Evolutionary conservation across 169 alveolate species (phyloP).

Genomic region (Plasmodium vivax): DNA sequence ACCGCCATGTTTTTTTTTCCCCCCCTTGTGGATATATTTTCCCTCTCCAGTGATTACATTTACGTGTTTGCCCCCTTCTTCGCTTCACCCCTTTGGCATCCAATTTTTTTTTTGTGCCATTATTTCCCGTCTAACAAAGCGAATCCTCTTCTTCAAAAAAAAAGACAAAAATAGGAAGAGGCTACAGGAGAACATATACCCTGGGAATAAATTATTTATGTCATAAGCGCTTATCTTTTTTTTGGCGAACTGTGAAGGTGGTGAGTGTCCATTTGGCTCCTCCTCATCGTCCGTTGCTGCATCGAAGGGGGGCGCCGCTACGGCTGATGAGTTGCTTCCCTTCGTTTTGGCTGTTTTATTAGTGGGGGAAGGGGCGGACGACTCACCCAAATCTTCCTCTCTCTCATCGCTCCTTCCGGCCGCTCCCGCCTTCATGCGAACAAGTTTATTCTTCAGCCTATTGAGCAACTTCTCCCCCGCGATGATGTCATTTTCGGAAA

Average conservation of each 20-base stretch:
- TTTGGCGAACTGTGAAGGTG: not conserved
- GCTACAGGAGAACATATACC: constrained; percentile 74
- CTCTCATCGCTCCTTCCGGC: not conserved
- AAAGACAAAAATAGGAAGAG: constrained; percentile 64
- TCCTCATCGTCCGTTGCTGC: not conserved
- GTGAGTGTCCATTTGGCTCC: not conserved
- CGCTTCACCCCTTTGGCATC: not conserved
- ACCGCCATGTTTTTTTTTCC: not conserved
- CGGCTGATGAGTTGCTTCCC: not conserved
- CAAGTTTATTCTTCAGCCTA: constrained; percentile 13
- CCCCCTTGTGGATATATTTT: not conserved
- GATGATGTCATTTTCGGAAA: constrained; percentile 32
- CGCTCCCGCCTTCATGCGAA: not conserved
- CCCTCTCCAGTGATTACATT: too few relatives aligned
- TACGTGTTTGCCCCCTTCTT: not conserved
- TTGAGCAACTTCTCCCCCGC: constrained; percentile 13
- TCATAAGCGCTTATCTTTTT: constrained; percentile 40
- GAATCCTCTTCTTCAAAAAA: constrained; percentile 70
- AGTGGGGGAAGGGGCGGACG: not conserved
- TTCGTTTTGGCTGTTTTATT: not conserved
- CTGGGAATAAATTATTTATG: constrained; percentile 67
- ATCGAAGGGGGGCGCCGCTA: not conserved
- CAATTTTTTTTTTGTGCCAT: constrained; percentile 9
- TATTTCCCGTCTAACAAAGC: constrained; percentile 13
- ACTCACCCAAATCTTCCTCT: not conserved